Base-by-base conservation (phyloP, 352 stramenopile genomes). In the Phytopythium kandeliae region DNA sequence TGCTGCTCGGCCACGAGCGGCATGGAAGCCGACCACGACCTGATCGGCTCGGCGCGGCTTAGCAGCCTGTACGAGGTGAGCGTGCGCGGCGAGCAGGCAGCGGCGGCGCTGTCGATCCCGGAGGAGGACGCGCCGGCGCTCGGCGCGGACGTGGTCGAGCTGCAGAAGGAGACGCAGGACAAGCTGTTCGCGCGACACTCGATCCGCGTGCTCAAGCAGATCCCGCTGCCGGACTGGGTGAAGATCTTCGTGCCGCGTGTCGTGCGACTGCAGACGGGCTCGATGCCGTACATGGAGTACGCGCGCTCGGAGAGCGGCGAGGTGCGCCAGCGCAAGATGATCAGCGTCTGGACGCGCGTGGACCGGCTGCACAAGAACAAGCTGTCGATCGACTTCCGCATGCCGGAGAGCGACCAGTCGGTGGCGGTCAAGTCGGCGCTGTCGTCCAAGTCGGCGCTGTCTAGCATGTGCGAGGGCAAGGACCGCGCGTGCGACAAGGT, bases 231-330 rank as follows among this genome's bases (percentile, higher is more conserved):
- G 16, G 60, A 85, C 57, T 88, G 77, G 77, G 83, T 88, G 65
- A 86, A 85, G 52, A 74, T 88, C n/a, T 88, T 86, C 55, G 71
- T 86, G 48, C 74, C 72, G 7, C 74, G 77, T 48, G 43, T 84
- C 42, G 70, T 88, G 38, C 68, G 70, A 11, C 60, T 88, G 33
- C 74, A 86, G 61, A 83, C 66, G 7, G 77, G 77, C 36, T 67
- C 72, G 0, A 59, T 81, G 40, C 77, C 77, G 26, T 88, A 69
- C 55, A 78, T 88, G 60, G 74, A 88, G 58, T 86, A 88, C 60
- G 57, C 66, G 13, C 74, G 77, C 31, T 75, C 66, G 9, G 71
- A 80, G 44, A 59, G 67, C 25, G 71, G 78, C 24, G 61, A 74
- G 40, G 65, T 86, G 51, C 78, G 78, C 11, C 71, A 89, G 49